Percentiles rank a stretch among this genome's conserved stretches.
phyloP scores from a whole-genome alignment of 176 grass and related monocot species.

The Carex scoparia region DNA sequence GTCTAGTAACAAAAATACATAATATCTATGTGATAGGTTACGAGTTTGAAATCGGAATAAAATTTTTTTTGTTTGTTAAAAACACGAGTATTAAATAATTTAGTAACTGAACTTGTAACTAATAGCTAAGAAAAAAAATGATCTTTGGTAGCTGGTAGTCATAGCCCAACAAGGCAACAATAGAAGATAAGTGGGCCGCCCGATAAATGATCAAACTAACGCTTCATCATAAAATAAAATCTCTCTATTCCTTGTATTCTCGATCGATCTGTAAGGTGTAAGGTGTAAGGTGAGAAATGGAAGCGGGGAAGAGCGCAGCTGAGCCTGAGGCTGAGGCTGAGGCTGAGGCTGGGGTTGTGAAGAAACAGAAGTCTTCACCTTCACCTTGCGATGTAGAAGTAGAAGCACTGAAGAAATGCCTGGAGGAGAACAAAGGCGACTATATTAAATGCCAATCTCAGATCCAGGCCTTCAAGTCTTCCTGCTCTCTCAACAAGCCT shows the following conservation, averaged over 20 bases:
- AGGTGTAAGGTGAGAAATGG: background rate
- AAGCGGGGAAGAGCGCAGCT: background rate
- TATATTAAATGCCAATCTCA: conserved; percentile 68
- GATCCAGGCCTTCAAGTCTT: conserved; percentile 80
- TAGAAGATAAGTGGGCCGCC: background rate
- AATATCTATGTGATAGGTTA: no score
- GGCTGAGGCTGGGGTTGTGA: background rate
- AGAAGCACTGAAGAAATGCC: conserved; percentile 63
- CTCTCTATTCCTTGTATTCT: no score
- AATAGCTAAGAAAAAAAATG: no score
- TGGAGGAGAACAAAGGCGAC: conserved; percentile 83
- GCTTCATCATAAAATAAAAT: no score
- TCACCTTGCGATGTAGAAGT: conserved; percentile 61
- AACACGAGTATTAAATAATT: no score
- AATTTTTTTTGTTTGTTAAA: no score
- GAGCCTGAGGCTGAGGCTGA: background rate
- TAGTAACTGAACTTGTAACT: no score
- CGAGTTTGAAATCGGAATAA: no score
- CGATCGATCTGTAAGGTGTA: no score
- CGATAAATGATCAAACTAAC: background rate
- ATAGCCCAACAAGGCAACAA: background rate
- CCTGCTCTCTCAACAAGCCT: conserved; percentile 51
- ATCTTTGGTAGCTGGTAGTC: background rate
- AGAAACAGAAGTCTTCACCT: background rate
- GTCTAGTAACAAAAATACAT: no score